Conservation (phyloP, 495 filamentous ascomycete species). For the Penicillium fimorum region DNA sequence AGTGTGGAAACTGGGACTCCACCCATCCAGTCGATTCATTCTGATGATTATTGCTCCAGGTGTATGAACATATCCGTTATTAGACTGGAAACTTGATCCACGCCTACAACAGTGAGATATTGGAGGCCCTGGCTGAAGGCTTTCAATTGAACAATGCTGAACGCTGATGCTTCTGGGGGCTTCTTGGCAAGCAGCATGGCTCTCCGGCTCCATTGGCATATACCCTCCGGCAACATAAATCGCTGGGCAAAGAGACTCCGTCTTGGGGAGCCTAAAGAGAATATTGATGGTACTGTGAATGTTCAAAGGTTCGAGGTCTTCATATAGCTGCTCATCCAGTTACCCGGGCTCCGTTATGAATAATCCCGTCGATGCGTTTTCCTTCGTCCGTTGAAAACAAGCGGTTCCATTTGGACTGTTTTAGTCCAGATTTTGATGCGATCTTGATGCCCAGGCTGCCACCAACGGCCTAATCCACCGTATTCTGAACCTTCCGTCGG, state of each 20-base stretch:
- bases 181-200: constrained; percentile 7
- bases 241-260: constrained; percentile 8
- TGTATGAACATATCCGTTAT: neutral
- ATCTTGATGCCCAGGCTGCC: constrained; percentile 17
- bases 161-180: constrained; percentile 22
- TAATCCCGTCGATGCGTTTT: constrained; percentile 19
- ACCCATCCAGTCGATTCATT: neutral
- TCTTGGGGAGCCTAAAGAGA: constrained; percentile 12
- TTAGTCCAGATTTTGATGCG: constrained; percentile 30
- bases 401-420: constrained; percentile 15
- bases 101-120: constrained; percentile 11
- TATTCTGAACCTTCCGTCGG: constrained; percentile 20
- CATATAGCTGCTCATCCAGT: constrained; percentile 28
- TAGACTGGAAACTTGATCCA: constrained; percentile 8
- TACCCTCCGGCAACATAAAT: constrained; percentile 31
- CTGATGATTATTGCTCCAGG: neutral
- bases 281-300: constrained; percentile 26
- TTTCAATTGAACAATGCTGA: constrained; percentile 22
- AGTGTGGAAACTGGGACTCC: neutral
- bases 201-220: constrained; percentile 10
- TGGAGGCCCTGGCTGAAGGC: constrained; percentile 1
- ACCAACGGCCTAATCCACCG: constrained; percentile 27
- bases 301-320: constrained; percentile 25
- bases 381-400: constrained; percentile 17
- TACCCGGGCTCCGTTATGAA: constrained; percentile 36